Evolutionary conservation across 352 stramenopile species (phyloP).

Genomic region (Ochromonadaceae sp.): DNA sequence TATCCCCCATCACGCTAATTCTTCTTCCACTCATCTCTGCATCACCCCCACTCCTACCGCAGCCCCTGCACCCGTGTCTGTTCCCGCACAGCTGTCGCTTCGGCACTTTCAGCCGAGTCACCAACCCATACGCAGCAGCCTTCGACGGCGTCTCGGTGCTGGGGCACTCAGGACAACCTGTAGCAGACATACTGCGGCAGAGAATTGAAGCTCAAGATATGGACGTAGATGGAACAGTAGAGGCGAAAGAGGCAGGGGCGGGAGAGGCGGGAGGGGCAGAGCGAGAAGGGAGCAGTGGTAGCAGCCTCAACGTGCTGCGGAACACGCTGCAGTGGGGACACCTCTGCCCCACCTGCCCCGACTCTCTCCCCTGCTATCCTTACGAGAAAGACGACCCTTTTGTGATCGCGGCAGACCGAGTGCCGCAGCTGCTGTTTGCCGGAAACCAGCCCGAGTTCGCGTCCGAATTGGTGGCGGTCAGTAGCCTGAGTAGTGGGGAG

Average conservation of each 20-base stretch:
- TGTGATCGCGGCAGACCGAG: slow-evolving; percentile 45
- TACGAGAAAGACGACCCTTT: slow-evolving; percentile 74
- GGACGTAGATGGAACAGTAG: neutral
- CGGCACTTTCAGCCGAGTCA: slow-evolving; percentile 49
- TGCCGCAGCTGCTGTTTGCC: slow-evolving; percentile 73
- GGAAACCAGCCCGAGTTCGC: slow-evolving; percentile 70
- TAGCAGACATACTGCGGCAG: slow-evolving; percentile 43
- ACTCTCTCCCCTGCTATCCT: slow-evolving; percentile 72
- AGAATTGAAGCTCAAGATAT: neutral
- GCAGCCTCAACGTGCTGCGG: slow-evolving; percentile 39
- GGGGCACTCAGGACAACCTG: slow-evolving; percentile 54
- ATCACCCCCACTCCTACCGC: slow-evolving; percentile 65
- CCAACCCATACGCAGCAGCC: slow-evolving; percentile 76
- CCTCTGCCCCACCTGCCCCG: slow-evolving; percentile 74
- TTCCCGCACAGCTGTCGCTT: slow-evolving; percentile 63
- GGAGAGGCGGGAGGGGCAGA: neutral
- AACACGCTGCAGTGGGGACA: slow-evolving; percentile 67
- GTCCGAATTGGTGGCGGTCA: slow-evolving; percentile 46
- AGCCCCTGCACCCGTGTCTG: slow-evolving; percentile 79
- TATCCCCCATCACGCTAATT: too few relatives aligned
- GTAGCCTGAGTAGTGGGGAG: slow-evolving; percentile 31
- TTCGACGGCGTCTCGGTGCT: slow-evolving; percentile 44
- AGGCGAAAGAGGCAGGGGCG: slow-evolving; percentile 24
- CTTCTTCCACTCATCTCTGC: slow-evolving; percentile 42
- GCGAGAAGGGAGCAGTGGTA: neutral